These are phyloP conservation scores for Meredithiella fracta DNA, from an alignment of 2,329 filamentous ascomycete species.

Conservation along the genomic window DNA sequence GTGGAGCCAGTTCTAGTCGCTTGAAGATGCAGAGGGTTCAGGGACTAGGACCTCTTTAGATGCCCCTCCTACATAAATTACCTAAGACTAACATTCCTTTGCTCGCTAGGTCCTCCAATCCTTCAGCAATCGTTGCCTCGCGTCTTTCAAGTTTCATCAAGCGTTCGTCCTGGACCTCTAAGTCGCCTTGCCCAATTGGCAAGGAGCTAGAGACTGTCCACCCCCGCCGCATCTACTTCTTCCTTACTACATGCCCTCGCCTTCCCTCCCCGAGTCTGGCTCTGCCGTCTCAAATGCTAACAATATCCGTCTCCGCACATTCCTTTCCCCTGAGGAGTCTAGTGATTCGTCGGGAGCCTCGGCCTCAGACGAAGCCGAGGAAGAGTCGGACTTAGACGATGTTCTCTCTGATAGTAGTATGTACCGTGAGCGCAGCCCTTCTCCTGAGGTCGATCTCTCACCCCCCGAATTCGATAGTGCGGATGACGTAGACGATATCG, in stretches of 20 bases:
- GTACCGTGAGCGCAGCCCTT: constrained; percentile 62
- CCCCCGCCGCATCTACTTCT: constrained; percentile 91
- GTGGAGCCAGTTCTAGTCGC: too few species aligned
- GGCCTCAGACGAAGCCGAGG: constrained; percentile 16
- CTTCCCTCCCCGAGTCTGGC: constrained; percentile 45
- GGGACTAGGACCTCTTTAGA: not conserved
- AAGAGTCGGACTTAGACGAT: constrained; percentile 32
- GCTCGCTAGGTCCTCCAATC: constrained; percentile 68
- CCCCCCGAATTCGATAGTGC: constrained; percentile 58
- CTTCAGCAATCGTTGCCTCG: constrained; percentile 86
- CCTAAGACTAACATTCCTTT: not conserved
- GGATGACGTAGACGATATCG: constrained; percentile 42
- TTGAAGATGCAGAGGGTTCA: too few species aligned
- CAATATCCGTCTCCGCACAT: constrained; percentile 25
- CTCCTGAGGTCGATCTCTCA: constrained; percentile 83
- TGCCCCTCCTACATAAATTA: too few species aligned
- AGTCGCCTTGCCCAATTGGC: constrained; percentile 69
- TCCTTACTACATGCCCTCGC: constrained; percentile 73
- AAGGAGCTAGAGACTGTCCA: constrained; percentile 89
- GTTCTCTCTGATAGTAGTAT: constrained; percentile 40
- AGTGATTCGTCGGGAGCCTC: constrained; percentile 39
- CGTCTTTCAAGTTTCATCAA: constrained; percentile 80
- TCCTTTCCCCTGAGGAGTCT: constrained; percentile 74
- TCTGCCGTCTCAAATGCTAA: not conserved
- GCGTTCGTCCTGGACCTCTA: constrained; percentile 62